A percentile compares a stretch with the other conserved stretches of the same genome.
Evolutionary conservation across 1,284 basidiomycete genomes (phyloP).

Genomic region (Apiotrichum gamsii): DNA sequence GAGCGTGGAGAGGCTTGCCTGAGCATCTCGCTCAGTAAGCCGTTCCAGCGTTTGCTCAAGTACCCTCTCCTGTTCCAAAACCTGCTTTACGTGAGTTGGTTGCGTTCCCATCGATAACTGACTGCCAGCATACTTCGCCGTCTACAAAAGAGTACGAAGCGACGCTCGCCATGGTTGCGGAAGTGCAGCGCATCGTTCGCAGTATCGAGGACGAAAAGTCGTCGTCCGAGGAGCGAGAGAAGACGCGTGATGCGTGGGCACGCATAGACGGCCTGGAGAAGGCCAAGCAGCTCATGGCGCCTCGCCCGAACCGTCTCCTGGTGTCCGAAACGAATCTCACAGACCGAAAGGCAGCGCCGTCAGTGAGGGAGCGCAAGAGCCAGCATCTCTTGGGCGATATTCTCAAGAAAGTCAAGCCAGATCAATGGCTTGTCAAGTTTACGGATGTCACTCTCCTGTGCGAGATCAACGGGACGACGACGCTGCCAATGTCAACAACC

Average conservation of each 20-base stretch:
- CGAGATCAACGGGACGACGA: slow-evolving; percentile 81
- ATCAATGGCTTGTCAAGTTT: slow-evolving; percentile 88
- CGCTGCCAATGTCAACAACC: slow-evolving; percentile 62
- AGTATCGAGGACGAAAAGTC: slow-evolving; percentile 98
- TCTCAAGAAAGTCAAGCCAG: slow-evolving; percentile 53
- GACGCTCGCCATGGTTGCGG: slow-evolving; percentile 90
- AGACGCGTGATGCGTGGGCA: slow-evolving; percentile 87
- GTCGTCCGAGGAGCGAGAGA: slow-evolving; percentile 88
- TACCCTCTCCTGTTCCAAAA: slow-evolving; percentile 97
- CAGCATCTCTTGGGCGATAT: slow-evolving; percentile 75
- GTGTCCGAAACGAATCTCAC: slow-evolving; percentile 66
- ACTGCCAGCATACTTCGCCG: slow-evolving; percentile 67
- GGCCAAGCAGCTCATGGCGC: slow-evolving; percentile 61
- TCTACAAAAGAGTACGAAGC: slow-evolving; percentile 96
- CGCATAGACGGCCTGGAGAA: slow-evolving; percentile 92
- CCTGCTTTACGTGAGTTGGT: slow-evolving; percentile 61
- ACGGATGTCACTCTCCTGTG: slow-evolving; percentile 92
- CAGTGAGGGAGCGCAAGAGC: slow-evolving; percentile 59
- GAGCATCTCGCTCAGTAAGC: slow-evolving; percentile 89
- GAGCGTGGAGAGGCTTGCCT: slow-evolving; percentile 88
- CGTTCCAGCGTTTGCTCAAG: slow-evolving; percentile 92
- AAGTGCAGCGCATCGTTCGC: slow-evolving; percentile 89
- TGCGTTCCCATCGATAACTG: not conserved
- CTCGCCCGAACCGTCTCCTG: slow-evolving; percentile 80
- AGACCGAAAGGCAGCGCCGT: not conserved